Base-by-base conservation (phyloP, 1,284 basidiomycete genomes). In the Cryptococcus sp. region DNA sequence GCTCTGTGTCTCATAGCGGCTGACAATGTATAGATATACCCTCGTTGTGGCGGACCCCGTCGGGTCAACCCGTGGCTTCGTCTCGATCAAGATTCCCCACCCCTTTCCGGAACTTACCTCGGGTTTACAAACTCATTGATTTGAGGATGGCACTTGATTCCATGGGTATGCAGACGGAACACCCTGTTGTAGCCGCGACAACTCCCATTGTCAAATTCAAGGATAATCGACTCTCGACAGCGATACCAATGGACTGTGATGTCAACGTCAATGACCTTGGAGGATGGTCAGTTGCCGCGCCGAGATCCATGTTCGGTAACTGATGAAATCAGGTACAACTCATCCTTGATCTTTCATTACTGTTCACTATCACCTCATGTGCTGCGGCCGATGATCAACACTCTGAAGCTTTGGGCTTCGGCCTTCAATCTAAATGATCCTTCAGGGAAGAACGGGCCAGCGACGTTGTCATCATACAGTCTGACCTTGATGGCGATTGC, bases 141-240 rank as follows among this genome's bases (percentile, higher is more conserved):
- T 46, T 77, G 1, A 58, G 59, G 0, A 15, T 51, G 6, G 47
- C 58, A n/a, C 59, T 76, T 0, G 32, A 50, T 3, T 34, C 50
- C 1, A 53, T 53, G 0, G 67, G 68, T 1, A 64, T 68, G 55
- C 7, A 41, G 0, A 49, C 64, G 0, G 59, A 67, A 4, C 44
- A 64, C 14, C 42, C 65, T 1, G 67, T 76, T 7, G 37, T 54
- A 4, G 49, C 47, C 13, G 75, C 76, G 0, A 66, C 49, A 14
- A 73, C 71, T 0, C 76, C 76, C 1, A 78, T 78, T 45, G 72
- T 74, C 58, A 77, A 77, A 53, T 77, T 76, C 59, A 60, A 53
- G 10, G 65, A 68, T 43, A 52, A 57, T 0, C 30, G 33, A 34
- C 10, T 30, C 31, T 49, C 32, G 47, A 50, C 10, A 13, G 14